A percentile compares a stretch with the other conserved stretches of the same genome.
phyloP scores from a whole-genome alignment of 2,329 filamentous ascomycete genomes.

The Thielaviopsis punctulata region DNA sequence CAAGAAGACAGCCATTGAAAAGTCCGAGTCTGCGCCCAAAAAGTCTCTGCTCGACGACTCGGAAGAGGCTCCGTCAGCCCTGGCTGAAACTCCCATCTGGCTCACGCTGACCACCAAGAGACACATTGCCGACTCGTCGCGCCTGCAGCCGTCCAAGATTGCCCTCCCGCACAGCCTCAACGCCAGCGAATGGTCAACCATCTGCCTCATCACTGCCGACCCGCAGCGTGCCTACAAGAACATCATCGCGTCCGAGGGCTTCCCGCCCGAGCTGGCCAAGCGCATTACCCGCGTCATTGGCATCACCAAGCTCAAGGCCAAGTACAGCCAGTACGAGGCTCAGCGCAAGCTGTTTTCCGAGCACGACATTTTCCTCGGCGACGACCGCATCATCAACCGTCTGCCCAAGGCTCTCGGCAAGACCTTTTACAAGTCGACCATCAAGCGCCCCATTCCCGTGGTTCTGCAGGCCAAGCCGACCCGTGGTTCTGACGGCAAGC shows the following conservation, averaged over 20 bases:
- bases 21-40: slow-evolving; percentile 29
- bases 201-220: slow-evolving; percentile 75
- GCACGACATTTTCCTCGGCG: slow-evolving; percentile 86
- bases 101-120: slow-evolving; percentile 47
- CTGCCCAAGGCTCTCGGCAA: slow-evolving; percentile 73
- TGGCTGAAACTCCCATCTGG: slow-evolving; percentile 38
- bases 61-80: slow-evolving; percentile 18
- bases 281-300: slow-evolving; percentile 65
- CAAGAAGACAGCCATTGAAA: slow-evolving; percentile 35
- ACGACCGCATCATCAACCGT: slow-evolving; percentile 62
- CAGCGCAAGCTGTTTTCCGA: slow-evolving; percentile 68
- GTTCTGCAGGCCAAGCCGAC: slow-evolving; percentile 34
- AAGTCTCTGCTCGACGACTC: slow-evolving; percentile 37
- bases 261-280: slow-evolving; percentile 47
- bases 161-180: slow-evolving; percentile 60
- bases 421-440: slow-evolving; percentile 70
- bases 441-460: slow-evolving; percentile 77
- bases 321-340: slow-evolving; percentile 78
- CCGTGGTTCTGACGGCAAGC: slow-evolving; percentile 21
- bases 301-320: slow-evolving; percentile 58
- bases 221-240: slow-evolving; percentile 82
- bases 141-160: slow-evolving; percentile 73
- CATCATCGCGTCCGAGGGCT: slow-evolving; percentile 55
- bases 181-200: slow-evolving; percentile 43
- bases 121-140: slow-evolving; percentile 53